phyloP scores from a whole-genome alignment of 2,329 filamentous ascomycete genomes.

The Verticillium nubilum region DNA sequence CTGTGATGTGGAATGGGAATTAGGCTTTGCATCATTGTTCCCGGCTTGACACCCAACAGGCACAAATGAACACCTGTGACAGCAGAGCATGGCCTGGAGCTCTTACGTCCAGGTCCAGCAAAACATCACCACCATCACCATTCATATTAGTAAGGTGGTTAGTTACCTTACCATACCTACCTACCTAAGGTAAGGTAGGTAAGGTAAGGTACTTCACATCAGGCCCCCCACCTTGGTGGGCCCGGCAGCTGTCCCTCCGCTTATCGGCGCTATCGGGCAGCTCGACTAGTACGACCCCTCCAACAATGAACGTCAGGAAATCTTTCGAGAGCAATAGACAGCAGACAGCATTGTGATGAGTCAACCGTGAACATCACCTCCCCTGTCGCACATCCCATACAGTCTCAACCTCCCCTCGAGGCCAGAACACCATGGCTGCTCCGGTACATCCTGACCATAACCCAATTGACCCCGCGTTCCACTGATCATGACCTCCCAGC shows the following conservation, averaged over 20 bases:
- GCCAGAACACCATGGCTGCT: constrained; percentile 19
- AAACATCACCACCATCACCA: too few relatives aligned
- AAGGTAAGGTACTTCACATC: too few relatives aligned
- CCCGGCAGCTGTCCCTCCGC: constrained; percentile 1
- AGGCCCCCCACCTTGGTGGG: background rate
- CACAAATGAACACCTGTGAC: too few relatives aligned
- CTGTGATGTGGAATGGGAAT: too few relatives aligned
- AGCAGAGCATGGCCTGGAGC: too few relatives aligned
- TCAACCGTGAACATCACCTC: constrained; percentile 7
- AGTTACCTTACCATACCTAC: too few relatives aligned
- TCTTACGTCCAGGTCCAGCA: too few relatives aligned
- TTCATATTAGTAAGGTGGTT: too few relatives aligned
- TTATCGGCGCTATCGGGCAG: constrained; percentile 1
- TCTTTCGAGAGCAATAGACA: background rate
- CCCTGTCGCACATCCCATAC: constrained; percentile 1
- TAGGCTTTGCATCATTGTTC: too few relatives aligned
- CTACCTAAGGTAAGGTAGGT: too few relatives aligned
- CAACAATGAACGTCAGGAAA: background rate
- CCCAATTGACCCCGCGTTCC: background rate
- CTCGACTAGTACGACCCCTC: background rate
- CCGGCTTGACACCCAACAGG: too few relatives aligned
- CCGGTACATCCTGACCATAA: constrained; percentile 16
- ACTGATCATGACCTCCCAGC: constrained; percentile 20
- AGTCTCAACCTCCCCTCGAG: constrained; percentile 2
- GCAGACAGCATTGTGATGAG: constrained; percentile 6